Percentiles rank a stretch among this genome's conserved stretches.
Evolutionary conservation across 164 flowering plant genomes (phyloP).

Genomic region (Akebia trifoliata): DNA sequence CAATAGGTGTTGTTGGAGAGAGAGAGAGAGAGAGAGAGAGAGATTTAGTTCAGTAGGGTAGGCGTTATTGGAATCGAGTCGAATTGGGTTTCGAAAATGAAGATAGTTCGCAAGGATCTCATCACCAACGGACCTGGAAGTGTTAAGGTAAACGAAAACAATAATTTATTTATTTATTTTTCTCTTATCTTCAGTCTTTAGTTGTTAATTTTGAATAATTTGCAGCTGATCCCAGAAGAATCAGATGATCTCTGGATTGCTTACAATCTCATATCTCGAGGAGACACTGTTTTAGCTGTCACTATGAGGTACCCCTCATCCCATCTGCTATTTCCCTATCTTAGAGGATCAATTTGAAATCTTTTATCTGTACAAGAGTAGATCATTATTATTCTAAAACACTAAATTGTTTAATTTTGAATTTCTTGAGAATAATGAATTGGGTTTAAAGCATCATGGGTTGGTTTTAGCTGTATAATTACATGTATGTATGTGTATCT

Average conservation of each 20-base stretch:
- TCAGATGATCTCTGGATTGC: slow-evolving; percentile 81
- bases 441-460: no score
- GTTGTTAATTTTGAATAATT: neutral
- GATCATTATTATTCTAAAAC: no score
- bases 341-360: neutral
- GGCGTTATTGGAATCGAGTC: no score
- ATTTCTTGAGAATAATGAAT: no score
- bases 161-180: neutral
- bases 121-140: slow-evolving; percentile 67
- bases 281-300: slow-evolving; percentile 57
- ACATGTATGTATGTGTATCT: no score
- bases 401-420: no score
- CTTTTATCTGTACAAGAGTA: no score
- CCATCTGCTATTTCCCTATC: neutral
- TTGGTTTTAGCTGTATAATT: no score
- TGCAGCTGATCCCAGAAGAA: slow-evolving; percentile 78
- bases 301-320: slow-evolving; percentile 59
- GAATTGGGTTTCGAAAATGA: slow-evolving; percentile 32
- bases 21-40: no score
- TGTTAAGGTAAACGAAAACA: slow-evolving; percentile 52
- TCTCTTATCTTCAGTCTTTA: neutral
- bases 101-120: slow-evolving; percentile 50
- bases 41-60: no score
- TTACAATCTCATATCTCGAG: slow-evolving; percentile 63
- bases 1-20: no score